Conservation (phyloP, 2,329 filamentous ascomycete genomes). For the Penicillium concentricum region DNA sequence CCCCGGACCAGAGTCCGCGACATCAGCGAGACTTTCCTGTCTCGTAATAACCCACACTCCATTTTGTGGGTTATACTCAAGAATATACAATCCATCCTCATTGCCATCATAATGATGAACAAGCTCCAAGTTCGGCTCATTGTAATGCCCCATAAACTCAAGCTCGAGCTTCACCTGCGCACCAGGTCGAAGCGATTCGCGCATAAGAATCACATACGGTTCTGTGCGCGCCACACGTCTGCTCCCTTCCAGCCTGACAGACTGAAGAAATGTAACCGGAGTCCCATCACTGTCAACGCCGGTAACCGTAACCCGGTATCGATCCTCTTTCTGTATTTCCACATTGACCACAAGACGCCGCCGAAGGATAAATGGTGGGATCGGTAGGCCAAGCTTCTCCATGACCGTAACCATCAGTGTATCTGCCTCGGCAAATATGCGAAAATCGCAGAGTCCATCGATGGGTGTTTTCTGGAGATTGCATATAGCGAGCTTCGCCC, state of each 20-base stretch:
- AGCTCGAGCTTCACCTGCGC: conserved; percentile 39
- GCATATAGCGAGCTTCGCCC: no score
- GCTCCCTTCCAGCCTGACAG: conserved; percentile 3
- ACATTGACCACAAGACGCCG: conserved; percentile 1
- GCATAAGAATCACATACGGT: conserved; percentile 3
- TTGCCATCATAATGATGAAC: no score
- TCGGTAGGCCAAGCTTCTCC: not conserved
- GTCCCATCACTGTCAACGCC: conserved; percentile 5
- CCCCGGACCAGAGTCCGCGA: no score
- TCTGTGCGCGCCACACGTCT: conserved; percentile 3
- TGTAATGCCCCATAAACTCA: conserved; percentile 52
- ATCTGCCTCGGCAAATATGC: conserved; percentile 29
- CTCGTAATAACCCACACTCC: no score
- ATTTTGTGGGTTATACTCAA: conserved; percentile 10
- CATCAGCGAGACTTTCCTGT: no score
- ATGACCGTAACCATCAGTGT: conserved; percentile 1
- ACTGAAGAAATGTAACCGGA: conserved; percentile 6
- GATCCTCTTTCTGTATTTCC: conserved; percentile 1
- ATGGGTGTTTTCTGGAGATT: conserved; percentile 38
- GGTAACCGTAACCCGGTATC: conserved; percentile 1
- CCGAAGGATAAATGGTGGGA: conserved; percentile 1
- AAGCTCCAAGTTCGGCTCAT: conserved; percentile 44
- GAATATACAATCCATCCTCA: conserved; percentile 14
- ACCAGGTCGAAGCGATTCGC: not conserved
- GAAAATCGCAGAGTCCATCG: conserved; percentile 35